Evolutionary conservation across 2,329 filamentous ascomycete genomes (phyloP).

Genomic region (Chaetothyriales sp.): DNA sequence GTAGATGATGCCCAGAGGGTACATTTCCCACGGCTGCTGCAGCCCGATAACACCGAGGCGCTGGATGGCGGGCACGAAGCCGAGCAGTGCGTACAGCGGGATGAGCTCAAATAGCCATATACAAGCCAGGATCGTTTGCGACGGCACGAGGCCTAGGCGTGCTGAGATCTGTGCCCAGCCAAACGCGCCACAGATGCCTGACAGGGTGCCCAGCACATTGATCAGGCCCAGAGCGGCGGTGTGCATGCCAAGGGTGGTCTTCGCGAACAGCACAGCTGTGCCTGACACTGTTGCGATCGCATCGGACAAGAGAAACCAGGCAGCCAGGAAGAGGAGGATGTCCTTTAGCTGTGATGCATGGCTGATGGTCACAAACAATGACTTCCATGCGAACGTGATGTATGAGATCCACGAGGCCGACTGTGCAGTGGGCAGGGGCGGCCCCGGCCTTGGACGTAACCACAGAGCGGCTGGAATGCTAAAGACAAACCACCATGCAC

Average conservation of each 20-base stretch:
- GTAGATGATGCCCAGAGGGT: constrained; percentile 75
- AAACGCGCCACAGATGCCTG: constrained; percentile 76
- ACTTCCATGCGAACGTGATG: constrained; percentile 70
- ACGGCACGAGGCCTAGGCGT: constrained; percentile 53
- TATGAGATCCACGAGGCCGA: constrained; percentile 49
- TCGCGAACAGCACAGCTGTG: constrained; percentile 92
- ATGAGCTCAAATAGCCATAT: constrained; percentile 85
- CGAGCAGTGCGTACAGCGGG: constrained; percentile 75
- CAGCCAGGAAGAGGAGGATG: constrained; percentile 68
- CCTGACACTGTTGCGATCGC: constrained; percentile 88
- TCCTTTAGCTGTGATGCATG: constrained; percentile 62
- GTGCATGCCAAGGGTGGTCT: constrained; percentile 80
- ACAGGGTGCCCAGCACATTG: constrained; percentile 75
- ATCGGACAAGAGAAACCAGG: constrained; percentile 91
- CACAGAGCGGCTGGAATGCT: constrained; percentile 77
- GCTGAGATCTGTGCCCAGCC: constrained; percentile 71
- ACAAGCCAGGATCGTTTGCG: constrained; percentile 83
- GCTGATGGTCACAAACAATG: constrained; percentile 63
- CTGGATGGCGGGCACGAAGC: constrained; percentile 68
- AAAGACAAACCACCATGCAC: constrained; percentile 84
- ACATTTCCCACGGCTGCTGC: constrained; percentile 97
- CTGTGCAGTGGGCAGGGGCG: constrained; percentile 45
- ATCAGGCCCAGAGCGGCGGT: constrained; percentile 80
- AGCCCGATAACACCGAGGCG: constrained; percentile 63
- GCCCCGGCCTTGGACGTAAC: constrained; percentile 76